Evolutionary conservation across 2,329 filamentous ascomycete species (phyloP), one percentile per base, ranked within the genome.

Genomic region (Aschersonia sp.): DNA sequence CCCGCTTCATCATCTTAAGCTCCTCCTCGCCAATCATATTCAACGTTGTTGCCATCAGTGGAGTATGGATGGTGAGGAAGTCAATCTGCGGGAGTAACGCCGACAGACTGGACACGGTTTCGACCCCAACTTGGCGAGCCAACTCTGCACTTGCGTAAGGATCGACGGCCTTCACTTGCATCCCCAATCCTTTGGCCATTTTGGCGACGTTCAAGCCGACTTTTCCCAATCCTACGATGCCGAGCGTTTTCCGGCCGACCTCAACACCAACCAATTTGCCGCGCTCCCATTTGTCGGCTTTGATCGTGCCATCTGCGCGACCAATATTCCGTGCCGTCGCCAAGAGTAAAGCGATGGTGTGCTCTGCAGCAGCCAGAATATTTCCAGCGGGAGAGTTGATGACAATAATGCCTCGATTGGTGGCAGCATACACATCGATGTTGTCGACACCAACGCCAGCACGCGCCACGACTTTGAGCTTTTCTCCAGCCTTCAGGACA

Each of bases 371-470:
- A 0, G 86, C 85, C 49, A 83, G 77, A 54, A 89, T 87, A 59
- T 92, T 92, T 2, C 86, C 86, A 14, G 78, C 76, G 0, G 86
- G 85, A 30, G 78, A 83, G 62, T 90, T 92, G 48, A 90, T 81
- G 2, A 92, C 85, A 46, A 89, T 81, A 50, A 90, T 80, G 22
- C 86, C 86, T 47, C 79, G 70, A 40, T 75, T 71, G 0, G 85
- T 90, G 3, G 85, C 85, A 6, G 79, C 76, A 35, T 78, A 69
- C 0, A 90, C 81, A 58, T 90, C 75, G 45, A 92, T 85, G 65
- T 90, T 89, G 65, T 90, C 85, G 30, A 90, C 84, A 33, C 84
- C 86, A 1, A 90, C 86, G 10, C 86, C 86, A 10, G 86, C 86
- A 51, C 86, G 73, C 2, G 85, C 86, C 29, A 92, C 84, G 7